Evolutionary conservation across 805 yeast species (phyloP), one percentile per base, ranked within the genome.

Genomic region (Monosporozyma unispora): DNA sequence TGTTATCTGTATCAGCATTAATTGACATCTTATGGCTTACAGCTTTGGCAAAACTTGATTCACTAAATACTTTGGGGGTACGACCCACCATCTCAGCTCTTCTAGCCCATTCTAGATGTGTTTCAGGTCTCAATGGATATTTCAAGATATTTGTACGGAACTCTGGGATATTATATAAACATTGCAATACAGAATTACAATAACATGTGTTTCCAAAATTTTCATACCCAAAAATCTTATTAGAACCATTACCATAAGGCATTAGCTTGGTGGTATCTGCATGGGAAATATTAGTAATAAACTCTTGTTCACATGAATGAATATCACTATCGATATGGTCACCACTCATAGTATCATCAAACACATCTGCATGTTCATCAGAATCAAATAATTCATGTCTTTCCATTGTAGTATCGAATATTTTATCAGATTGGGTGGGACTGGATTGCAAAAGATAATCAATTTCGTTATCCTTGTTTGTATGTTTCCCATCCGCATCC

Each of bases 161-260:
- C 23, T 75, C 76, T 31, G 76, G 74, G 3, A 90, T 76, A 67
- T 85, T 83, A 70, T 78, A 91, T 11, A 91, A 74, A 56, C 95
- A 87, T 63, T 93, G 98, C 18, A 91, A 69, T 23, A 93, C 87
- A 8, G 96, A 87, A 59, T 93, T 91, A 67, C 96, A 87, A 69
- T 91, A 91, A 68, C 98, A 93, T 0, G 96, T 89, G 62, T 89
- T 82, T 1, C 95, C 95, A 58, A 84, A 84, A 61, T 85, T 85
- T 62, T 85, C 93, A 77, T 84, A 78, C 1, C 95, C 95, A 62
- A 78, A 85, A 12, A 85, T 75, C 61, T 84, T 85, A 51, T 77
- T 71, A 7, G 81, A 70, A 1, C 90, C 91, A 61, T 80, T 82
- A 5, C 88, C 90, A 60, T 66, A 80, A 9, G 82, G 83, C 52